Evolutionary conservation across 2,329 filamentous ascomycete species (phyloP), one percentile per base, ranked within the genome.

Genomic region (Trichoderma oligosporum): DNA sequence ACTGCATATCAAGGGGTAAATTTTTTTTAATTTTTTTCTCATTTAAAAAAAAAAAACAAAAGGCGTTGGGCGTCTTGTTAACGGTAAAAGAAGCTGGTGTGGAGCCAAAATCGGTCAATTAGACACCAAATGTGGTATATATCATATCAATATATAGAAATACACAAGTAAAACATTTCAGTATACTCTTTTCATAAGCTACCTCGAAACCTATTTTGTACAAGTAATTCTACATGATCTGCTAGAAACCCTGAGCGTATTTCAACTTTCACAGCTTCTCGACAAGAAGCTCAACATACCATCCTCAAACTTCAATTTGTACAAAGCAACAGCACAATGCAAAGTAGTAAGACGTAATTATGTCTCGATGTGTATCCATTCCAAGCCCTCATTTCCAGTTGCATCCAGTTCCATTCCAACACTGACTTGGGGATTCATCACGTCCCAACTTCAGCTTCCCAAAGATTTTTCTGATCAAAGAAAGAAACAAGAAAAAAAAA

Each of bases 271-370:
- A 25, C 4, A 4, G 7, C n/a, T 22, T 16, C n/a, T 38, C 16
- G 39, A 39, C 35, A 38, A 51, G 35, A 29, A 46, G 27, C 27
- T 46, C 16, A 45, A n/a, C 44, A 33, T 18, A 4, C 39, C 24
- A 29, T 35, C 24, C 42, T n/a, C n/a, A n/a, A n/a, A n/a, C 49
- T 54, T 39, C 31, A 55, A 46, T 22, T 45, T 22, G 41, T 31
- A 31, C 27, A 31, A 31, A 55, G 41, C 39, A 46, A 38, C 41
- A 55, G 52, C 41, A n/a, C 24, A 46, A 27, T 46, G 35, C 41
- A 36, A 46, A 38, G 22, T 6, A 51, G n/a, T 36, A 18, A 38
- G 18, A 29, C 31, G 11, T 4, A 36, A 25, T 16, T 38, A 18
- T 22, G n/a, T 54, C 27, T 54, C 41, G 20, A 45, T 22, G 14